phyloP scores from a whole-genome alignment of 176 grass and related monocot genomes.

The Bromus sterilis region DNA sequence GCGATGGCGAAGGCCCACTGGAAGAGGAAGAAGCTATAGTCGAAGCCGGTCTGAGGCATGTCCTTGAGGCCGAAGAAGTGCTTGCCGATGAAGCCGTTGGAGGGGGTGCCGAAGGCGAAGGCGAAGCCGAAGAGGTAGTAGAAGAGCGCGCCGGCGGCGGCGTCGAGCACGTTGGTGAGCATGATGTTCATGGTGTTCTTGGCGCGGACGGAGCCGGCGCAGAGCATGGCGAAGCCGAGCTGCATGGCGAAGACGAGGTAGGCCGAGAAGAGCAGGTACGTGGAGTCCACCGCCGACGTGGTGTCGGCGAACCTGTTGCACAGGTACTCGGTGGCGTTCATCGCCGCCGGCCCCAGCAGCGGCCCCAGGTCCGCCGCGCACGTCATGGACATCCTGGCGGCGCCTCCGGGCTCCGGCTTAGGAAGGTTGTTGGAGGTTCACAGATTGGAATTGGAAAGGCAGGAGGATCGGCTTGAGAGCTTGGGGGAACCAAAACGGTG shows the following conservation, averaged over 20 bases:
- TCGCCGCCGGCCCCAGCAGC: constrained; percentile 53
- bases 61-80: constrained; percentile 87
- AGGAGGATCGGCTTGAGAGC: not conserved
- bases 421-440: not conserved
- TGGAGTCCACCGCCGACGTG: constrained; percentile 63
- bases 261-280: constrained; percentile 95
- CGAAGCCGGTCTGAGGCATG: constrained; percentile 53
- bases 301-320: constrained; percentile 68
- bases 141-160: constrained; percentile 76
- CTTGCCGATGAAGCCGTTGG: constrained; percentile 87
- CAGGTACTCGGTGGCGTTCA: constrained; percentile 58
- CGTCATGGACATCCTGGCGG: constrained; percentile 54
- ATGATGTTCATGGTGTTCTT: constrained; percentile 99
- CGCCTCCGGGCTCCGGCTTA: not conserved
- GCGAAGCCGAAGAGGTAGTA: constrained; percentile 97
- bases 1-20: constrained; percentile 99
- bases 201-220: constrained; percentile 79
- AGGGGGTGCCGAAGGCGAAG: constrained; percentile 83
- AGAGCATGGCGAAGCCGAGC: constrained; percentile 96
- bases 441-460: not conserved
- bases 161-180: constrained; percentile 96
- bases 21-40: constrained; percentile 82
- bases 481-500: not conserved
- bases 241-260: constrained; percentile 98
- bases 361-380: constrained; percentile 56